Conservation (phyloP, 2,329 filamentous ascomycete species). For the Paraphoma sp. region DNA sequence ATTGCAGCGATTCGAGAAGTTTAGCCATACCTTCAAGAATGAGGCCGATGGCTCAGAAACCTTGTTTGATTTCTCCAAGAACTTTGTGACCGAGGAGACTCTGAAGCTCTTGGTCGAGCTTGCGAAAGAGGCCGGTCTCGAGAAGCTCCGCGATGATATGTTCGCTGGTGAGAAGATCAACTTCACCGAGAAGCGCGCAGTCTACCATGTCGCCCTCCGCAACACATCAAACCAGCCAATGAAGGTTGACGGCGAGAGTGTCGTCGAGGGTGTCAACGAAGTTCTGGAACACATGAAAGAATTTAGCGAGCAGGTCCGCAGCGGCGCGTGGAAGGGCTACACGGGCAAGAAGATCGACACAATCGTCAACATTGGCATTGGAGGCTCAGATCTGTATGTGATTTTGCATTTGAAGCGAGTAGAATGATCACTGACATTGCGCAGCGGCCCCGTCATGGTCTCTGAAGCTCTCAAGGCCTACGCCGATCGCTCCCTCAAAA, state of each 20-base stretch:
- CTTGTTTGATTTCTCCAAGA: conserved; percentile 99
- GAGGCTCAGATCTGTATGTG: conserved; percentile 90
- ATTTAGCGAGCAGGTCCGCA: conserved; percentile 93
- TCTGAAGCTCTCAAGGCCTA: conserved; percentile 97
- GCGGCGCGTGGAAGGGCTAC: conserved; percentile 95
- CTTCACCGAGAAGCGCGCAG: conserved; percentile 95
- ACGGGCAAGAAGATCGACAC: conserved; percentile 97
- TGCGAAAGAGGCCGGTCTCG: conserved; percentile 86
- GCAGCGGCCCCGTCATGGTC: conserved; percentile 95
- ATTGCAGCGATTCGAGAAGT: conserved; percentile 80
- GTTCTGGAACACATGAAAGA: conserved; percentile 98
- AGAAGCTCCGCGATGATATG: conserved; percentile 96
- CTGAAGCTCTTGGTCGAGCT: conserved; percentile 85
- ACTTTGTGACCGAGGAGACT: conserved; percentile 94
- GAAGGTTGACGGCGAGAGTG: conserved; percentile 88
- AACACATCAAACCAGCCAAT: conserved; percentile 84
- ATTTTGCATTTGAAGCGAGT: background rate
- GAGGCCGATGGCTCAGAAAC: conserved; percentile 81
- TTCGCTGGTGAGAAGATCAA: conserved; percentile 99
- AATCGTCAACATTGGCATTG: conserved; percentile 97
- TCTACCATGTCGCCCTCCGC: conserved; percentile 93
- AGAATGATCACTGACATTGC: conserved; percentile 29
- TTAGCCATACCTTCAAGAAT: conserved; percentile 84
- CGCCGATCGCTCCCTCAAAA: conserved; percentile 80
- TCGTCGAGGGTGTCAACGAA: conserved; percentile 90